Conservation (phyloP, 2,329 filamentous ascomycete genomes). For the Biscogniauxia mediterranea region DNA sequence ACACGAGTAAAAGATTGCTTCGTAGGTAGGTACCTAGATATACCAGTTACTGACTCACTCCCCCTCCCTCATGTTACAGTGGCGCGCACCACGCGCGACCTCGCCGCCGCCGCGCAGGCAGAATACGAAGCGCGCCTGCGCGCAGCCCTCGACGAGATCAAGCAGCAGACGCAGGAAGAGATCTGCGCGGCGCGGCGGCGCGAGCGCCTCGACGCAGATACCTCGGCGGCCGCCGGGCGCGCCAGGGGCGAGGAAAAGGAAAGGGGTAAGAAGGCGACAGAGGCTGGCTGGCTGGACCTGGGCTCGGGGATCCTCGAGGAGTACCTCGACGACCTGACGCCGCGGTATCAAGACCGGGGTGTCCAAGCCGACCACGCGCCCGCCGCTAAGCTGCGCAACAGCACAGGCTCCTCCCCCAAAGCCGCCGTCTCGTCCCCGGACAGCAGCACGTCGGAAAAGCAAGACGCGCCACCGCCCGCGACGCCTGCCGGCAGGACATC, state of each 20-base stretch:
- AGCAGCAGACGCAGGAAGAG: background rate
- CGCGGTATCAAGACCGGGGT: no score
- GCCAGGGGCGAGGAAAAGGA: background rate
- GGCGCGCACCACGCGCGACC: background rate
- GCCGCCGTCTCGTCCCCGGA: no score
- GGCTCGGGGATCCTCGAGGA: background rate
- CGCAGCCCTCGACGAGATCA: background rate
- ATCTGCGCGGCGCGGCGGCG: background rate
- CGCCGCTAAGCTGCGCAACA: no score
- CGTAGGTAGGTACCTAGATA: no score
- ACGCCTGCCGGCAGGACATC: no score
- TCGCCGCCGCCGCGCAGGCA: background rate
- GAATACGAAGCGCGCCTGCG: background rate
- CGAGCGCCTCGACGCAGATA: background rate
- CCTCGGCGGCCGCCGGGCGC: no score
- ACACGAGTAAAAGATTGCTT: no score
- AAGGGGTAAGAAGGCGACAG: background rate
- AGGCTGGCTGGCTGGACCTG: background rate
- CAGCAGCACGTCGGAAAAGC: no score
- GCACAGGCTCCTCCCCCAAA: no score
- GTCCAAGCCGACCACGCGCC: no score
- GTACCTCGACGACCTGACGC: background rate
- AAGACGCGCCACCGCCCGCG: no score
- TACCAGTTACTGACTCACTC: background rate
- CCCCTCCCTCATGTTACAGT: background rate